Base-by-base conservation (phyloP, 1,284 basidiomycete species). In the Apiotrichum veenhuisii region DNA sequence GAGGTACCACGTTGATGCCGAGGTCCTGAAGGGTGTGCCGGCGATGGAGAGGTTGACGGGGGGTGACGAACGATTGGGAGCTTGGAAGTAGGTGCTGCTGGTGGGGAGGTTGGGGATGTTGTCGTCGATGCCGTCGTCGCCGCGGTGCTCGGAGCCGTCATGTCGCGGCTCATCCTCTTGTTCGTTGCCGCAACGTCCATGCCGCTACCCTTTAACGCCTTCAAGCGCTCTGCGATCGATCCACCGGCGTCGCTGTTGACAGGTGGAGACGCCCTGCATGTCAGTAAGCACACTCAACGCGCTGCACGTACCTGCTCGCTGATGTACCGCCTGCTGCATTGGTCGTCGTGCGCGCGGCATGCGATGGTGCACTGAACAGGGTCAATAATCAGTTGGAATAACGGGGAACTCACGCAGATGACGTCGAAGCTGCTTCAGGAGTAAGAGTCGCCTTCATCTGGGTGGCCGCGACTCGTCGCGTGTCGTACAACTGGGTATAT, bases 141-240 rank as follows among this genome's bases (percentile, higher is more conserved):
- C 42, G 5, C 14, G 27, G 37, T 38, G 47, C 27, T 53, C 48
- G 50, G 27, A 34, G 41, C 43, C 34, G 40, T 15, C 11, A 66
- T 10, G 41, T 75, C 74, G 43, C 61, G 63, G 55, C 71, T 72
- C 36, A 68, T 30, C 20, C 73, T 64, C 38, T 40, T 40, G 60
- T 66, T 66, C 11, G 64, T 46, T 30, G 30, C 12, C 22, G 59
- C 69, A 7, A 74, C 70, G 45, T 74, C 65, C 71, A 79, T 71
- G 2, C 77, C 77, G 22, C 67, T 70, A 3, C 72, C 73, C 18
- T 64, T 60, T 1, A 79, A 61, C 14, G 74, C 73, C 38, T 68
- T 70, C 71, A 79, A 73, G 33, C 77, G 61, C 55, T 77, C 76
- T 7, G 73, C 73, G 26, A 79, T 73, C 45, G 72, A 75, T 14